Conservation (phyloP, 371 early-diverging fungal genomes). For the Apophysomyces variabilis region DNA sequence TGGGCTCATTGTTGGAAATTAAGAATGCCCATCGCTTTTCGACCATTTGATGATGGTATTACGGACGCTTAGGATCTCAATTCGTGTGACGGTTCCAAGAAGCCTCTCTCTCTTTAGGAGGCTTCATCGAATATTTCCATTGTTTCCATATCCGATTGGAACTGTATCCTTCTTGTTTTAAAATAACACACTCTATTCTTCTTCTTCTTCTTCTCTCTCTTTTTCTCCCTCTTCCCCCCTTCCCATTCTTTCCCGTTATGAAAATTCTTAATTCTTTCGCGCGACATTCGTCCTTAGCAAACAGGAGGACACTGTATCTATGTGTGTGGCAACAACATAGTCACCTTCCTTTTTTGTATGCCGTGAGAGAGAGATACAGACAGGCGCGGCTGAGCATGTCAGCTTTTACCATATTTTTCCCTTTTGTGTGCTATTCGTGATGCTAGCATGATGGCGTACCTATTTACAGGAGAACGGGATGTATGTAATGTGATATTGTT, state of each 20-base stretch:
- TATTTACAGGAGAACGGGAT: neutral
- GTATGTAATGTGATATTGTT: constrained; percentile 7
- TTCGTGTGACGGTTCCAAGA: constrained; percentile 7
- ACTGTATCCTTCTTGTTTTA: neutral
- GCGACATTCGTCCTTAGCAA: neutral
- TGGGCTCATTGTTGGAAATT: constrained; percentile 11
- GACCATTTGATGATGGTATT: constrained; percentile 1
- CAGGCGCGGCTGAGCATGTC: constrained; percentile 3
- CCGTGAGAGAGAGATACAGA: constrained; percentile 12
- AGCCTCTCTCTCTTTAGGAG: neutral
- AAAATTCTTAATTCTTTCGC: neutral
- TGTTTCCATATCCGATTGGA: constrained; percentile 3
- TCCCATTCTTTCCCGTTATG: too few species aligned
- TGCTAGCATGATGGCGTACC: constrained; percentile 10
- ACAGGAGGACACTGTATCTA: too few species aligned
- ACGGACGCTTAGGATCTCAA: constrained; percentile 2
- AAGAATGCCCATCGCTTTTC: neutral
- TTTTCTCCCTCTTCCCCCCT: too few species aligned
- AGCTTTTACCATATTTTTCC: neutral
- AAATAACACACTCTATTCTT: neutral
- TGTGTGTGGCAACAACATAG: constrained; percentile 9
- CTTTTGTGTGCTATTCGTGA: constrained; percentile 7
- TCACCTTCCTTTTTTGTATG: constrained; percentile 11
- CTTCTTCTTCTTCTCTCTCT: neutral
- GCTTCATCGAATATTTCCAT: neutral